These are phyloP conservation scores for Entoloma clypeatum DNA, from an alignment of 1,284 basidiomycete genomes.

Conservation along the genomic window DNA sequence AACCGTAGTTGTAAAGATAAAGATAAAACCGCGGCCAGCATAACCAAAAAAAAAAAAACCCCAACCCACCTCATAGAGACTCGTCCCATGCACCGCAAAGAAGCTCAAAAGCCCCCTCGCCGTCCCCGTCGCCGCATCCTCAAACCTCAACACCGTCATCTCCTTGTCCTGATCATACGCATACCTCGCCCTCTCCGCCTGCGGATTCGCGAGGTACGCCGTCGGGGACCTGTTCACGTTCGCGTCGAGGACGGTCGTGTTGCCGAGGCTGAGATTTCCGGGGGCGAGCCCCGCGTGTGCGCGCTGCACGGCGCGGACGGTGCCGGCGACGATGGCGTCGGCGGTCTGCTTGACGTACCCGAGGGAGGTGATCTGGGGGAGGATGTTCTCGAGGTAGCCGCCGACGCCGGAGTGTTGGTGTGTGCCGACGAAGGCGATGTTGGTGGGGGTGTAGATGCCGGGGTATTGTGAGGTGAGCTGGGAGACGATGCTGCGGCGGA, in stretches of 20 bases:
- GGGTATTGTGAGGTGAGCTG: conserved; percentile 54
- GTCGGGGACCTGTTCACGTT: conserved; percentile 75
- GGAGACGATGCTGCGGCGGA: conserved; percentile 66
- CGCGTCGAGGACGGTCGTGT: conserved; percentile 61
- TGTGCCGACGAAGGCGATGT: conserved; percentile 76
- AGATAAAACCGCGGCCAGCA: conserved; percentile 4
- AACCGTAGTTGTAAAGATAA: conserved; percentile 1
- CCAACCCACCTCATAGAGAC: conserved; percentile 58
- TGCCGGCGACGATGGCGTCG: conserved; percentile 67
- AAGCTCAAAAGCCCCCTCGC: conserved; percentile 69
- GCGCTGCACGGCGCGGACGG: conserved; percentile 62
- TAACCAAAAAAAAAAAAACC: not conserved
- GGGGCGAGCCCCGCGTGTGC: conserved; percentile 63
- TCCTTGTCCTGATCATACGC: conserved; percentile 71
- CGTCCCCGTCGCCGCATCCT: conserved; percentile 51
- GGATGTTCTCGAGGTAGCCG: conserved; percentile 73
- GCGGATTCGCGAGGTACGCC: conserved; percentile 71
- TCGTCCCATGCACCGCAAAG: conserved; percentile 80
- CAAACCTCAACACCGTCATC: conserved; percentile 62
- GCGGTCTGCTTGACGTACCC: conserved; percentile 71
- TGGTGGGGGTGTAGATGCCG: conserved; percentile 63
- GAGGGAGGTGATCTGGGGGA: conserved; percentile 72
- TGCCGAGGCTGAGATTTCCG: conserved; percentile 62
- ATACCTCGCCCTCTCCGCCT: conserved; percentile 61
- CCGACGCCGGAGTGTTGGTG: conserved; percentile 78